phyloP scores from a whole-genome alignment of 306 rosid genomes.

The Pyrus bretschneideri region DNA sequence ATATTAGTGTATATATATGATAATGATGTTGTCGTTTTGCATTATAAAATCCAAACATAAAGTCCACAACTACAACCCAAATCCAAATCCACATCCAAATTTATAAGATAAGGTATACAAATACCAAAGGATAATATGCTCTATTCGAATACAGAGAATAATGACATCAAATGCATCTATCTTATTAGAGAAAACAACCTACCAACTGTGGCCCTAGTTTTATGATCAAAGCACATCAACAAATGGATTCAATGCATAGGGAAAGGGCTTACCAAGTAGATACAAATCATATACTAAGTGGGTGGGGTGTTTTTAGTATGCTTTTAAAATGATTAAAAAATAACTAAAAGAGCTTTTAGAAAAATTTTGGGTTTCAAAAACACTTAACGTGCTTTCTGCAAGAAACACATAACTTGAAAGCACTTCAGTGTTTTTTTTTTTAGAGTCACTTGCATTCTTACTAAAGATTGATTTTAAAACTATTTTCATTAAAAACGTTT shows the following conservation, averaged over 20 bases:
- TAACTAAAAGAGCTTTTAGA: too few species aligned
- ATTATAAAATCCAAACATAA: slow-evolving; percentile 28
- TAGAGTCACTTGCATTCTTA: too few species aligned
- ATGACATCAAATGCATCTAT: slow-evolving; percentile 19
- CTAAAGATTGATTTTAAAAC: too few species aligned
- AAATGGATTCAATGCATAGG: not conserved
- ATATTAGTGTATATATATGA: slow-evolving; percentile 19
- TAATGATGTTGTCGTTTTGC: slow-evolving; percentile 46
- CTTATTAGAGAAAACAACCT: slow-evolving; percentile 10
- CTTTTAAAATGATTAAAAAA: too few species aligned
- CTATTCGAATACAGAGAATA: slow-evolving; percentile 29
- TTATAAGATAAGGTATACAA: slow-evolving; percentile 40
- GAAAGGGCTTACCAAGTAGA: not conserved
- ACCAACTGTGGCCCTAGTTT: slow-evolving; percentile 14
- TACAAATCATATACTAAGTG: too few species aligned
- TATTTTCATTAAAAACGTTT: too few species aligned
- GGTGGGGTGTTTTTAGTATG: too few species aligned
- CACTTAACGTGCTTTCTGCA: too few species aligned
- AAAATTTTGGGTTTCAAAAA: too few species aligned
- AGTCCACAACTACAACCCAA: slow-evolving; percentile 20
- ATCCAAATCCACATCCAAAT: slow-evolving; percentile 20
- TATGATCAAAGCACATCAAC: not conserved
- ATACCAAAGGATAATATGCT: slow-evolving; percentile 10
- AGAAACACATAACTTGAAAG: too few species aligned
- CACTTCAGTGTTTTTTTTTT: too few species aligned